Base-by-base conservation (phyloP, 2,329 filamentous ascomycete species). In the Dendryphion nanum region DNA sequence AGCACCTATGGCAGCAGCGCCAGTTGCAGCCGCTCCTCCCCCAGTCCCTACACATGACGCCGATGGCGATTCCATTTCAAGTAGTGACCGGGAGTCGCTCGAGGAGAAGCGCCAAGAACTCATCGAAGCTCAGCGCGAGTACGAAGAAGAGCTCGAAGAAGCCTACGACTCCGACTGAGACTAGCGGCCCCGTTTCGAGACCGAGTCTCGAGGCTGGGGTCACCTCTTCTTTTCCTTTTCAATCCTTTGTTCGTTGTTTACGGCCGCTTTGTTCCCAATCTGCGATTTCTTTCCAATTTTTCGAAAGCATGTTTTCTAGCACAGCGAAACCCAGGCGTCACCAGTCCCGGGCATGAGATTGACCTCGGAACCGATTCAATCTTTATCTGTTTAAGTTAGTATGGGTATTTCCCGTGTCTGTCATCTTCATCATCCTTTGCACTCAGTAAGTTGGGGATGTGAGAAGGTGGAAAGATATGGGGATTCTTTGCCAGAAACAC, bases 91-190 rank as follows among this genome's bases (percentile, higher is more conserved):
- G 37, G 67, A 71, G 43, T 28, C 55, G 43, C 34, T 76, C 69
- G 59, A 78, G 70, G 49, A 79, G 74, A 75, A 76, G 42, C 55
- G 66, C 4, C 68, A 80, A 56, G 71, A 72, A 38, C 58, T 77
- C 4, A 72, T 77, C 44, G 76, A 81, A 52, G 74, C 73, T 4
- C 68, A 74, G 39, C 63, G 74, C 45, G 72, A 72, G 52, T 76
- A 77, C 38, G 61, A 74, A 33, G 74, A 79, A 53, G 69, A 69
- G 45, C 45, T 63, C n/a, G 46, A 64, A 37, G 61, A 64, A 35
- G 48, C 47, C 18, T 64, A 64, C 24, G 48, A 53, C n/a, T n/a
- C n/a, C 18, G 55, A 54, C 18, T 50, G 30, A 24, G 47, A 54
- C 35, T 47, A 45, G 41, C 31, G 17, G 28, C 30, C 29, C 24